Evolutionary conservation across 495 filamentous ascomycete genomes (phyloP).

Genomic region (Evernia prunastri): DNA sequence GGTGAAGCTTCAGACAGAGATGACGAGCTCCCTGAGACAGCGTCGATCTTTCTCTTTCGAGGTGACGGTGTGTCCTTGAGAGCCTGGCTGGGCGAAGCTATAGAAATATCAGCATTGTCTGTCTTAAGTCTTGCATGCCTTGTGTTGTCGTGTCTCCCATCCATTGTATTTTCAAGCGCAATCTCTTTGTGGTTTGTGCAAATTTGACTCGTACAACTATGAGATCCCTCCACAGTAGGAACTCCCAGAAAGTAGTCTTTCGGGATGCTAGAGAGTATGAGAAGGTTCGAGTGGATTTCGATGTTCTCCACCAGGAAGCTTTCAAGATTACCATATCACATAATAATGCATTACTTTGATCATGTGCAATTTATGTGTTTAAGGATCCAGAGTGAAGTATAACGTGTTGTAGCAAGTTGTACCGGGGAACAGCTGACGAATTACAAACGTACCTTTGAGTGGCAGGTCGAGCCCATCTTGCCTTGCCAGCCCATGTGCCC

Average conservation of each 20-base stretch:
- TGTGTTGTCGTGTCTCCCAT: background rate
- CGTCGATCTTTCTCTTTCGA: conserved; percentile 43
- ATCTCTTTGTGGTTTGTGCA: background rate
- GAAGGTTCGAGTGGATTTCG: background rate
- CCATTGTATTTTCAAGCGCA: background rate
- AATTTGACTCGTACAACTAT: background rate
- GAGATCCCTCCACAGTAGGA: background rate
- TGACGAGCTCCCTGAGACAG: conserved; percentile 57
- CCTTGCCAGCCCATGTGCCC: conserved; percentile 57
- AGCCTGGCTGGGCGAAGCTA: conserved; percentile 20
- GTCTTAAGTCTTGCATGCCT: background rate
- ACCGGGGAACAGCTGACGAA: background rate
- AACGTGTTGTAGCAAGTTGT: background rate
- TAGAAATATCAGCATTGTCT: conserved; percentile 1
- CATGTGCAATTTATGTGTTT: background rate
- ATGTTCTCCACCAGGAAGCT: background rate
- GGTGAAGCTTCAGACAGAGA: conserved; percentile 53
- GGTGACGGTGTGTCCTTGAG: conserved; percentile 16
- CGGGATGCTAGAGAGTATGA: too few relatives aligned
- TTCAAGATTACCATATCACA: background rate
- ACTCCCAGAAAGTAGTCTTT: background rate
- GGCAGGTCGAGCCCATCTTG: conserved; percentile 57
- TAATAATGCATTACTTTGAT: background rate
- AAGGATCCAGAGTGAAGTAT: background rate
- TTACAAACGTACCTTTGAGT: conserved; percentile 52